These are phyloP conservation scores for Talaromyces thailandensis DNA, from an alignment of 495 filamentous ascomycete genomes.

Conservation along the genomic window DNA sequence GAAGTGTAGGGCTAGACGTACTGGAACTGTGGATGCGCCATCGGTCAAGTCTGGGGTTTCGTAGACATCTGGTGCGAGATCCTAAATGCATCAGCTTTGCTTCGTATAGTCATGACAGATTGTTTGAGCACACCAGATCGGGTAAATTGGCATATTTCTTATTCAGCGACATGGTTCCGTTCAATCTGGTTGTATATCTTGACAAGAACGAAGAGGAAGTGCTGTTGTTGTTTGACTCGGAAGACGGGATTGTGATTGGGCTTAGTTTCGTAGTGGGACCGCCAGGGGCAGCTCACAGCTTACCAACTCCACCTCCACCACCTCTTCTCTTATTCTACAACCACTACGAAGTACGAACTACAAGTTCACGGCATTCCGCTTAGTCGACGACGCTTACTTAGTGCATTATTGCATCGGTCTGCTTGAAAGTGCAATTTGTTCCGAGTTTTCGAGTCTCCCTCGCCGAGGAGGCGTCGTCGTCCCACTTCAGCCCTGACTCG, in stretches of 20 bases:
- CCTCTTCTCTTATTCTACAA: not conserved
- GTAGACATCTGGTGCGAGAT: conserved; percentile 87
- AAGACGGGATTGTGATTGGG: not conserved
- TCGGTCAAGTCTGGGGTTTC: conserved; percentile 88
- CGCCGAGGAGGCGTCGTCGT: not conserved
- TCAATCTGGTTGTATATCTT: not conserved
- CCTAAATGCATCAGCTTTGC: conserved; percentile 35
- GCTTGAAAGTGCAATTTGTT: not conserved
- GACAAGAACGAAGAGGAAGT: conserved; percentile 3
- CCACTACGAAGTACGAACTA: not conserved
- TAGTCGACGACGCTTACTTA: not conserved
- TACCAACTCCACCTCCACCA: not conserved
- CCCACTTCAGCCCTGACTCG: not conserved
- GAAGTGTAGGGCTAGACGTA: conserved; percentile 21
- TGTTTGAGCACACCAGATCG: conserved; percentile 56
- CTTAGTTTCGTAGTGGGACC: not conserved
- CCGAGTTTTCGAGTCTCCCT: not conserved
- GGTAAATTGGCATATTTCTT: conserved; percentile 79
- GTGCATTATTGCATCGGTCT: not conserved
- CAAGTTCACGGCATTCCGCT: not conserved
- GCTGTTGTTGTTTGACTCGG: not conserved
- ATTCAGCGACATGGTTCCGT: conserved; percentile 34
- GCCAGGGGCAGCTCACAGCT: not conserved
- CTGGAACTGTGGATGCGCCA: conserved; percentile 74
- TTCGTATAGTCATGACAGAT: not conserved